Conservation (phyloP, 2,329 filamentous ascomycete genomes). For the Magnaporthales sp. region DNA sequence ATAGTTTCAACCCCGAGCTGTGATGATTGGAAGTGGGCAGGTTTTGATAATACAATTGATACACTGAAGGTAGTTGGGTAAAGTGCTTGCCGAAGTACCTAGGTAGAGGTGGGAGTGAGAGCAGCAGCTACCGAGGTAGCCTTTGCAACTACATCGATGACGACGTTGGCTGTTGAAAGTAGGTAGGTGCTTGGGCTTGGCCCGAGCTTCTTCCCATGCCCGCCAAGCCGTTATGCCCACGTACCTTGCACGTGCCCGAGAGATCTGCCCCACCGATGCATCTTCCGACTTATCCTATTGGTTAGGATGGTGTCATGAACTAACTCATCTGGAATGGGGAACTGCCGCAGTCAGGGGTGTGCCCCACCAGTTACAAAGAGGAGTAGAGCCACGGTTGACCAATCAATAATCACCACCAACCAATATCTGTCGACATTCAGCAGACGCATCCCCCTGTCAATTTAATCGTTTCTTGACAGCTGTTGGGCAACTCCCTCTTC, state of each 20-base stretch:
- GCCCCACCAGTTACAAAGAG: too few species aligned
- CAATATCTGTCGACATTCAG: too few species aligned
- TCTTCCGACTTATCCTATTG: background rate
- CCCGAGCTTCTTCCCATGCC: background rate
- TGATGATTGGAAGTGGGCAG: background rate
- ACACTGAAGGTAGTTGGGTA: background rate
- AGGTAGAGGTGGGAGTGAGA: background rate
- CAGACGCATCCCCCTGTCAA: too few species aligned
- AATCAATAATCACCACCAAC: too few species aligned
- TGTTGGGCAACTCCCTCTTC: background rate
- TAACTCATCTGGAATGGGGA: background rate
- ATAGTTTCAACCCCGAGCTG: background rate
- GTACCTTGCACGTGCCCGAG: background rate
- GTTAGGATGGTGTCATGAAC: background rate
- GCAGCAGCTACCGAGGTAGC: background rate
- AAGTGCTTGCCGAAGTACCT: background rate
- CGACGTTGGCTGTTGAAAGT: background rate
- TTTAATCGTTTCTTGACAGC: too few species aligned
- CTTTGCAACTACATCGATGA: background rate
- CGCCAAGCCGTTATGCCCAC: background rate
- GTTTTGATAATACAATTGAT: background rate
- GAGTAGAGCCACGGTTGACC: too few species aligned
- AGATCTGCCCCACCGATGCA: background rate
- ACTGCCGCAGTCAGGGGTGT: background rate
- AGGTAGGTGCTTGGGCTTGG: background rate